phyloP scores from a whole-genome alignment of 176 grass and related monocot genomes.

The Oryza meyeriana region DNA sequence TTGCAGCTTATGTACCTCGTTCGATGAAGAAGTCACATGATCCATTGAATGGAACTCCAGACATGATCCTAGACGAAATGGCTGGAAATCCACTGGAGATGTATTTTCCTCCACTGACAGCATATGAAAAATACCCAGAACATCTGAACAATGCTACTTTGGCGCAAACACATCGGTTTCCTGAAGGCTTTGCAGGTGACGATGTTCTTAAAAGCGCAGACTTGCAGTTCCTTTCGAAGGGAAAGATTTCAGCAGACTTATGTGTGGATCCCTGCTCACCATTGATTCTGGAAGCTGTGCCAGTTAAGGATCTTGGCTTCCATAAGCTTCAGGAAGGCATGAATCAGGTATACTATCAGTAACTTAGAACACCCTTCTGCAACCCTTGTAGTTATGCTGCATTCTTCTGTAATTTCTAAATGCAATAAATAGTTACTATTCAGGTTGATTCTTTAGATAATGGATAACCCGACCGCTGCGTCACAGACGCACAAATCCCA shows the following conservation, averaged over 20 bases:
- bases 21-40: neutral
- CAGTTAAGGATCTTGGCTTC: constrained; percentile 39
- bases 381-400: neutral
- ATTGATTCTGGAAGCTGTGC: constrained; percentile 6
- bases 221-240: constrained; percentile 8
- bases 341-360: constrained; percentile 44
- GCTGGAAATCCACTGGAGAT: constrained; percentile 43
- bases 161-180: neutral
- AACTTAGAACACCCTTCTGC: neutral
- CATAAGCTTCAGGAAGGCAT: constrained; percentile 57
- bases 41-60: constrained; percentile 24
- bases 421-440: neutral
- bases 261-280: neutral
- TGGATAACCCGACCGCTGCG: too few species aligned
- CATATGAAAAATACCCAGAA: constrained; percentile 25
- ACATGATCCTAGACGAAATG: constrained; percentile 42
- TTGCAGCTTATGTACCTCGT: neutral
- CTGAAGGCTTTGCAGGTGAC: neutral
- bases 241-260: neutral
- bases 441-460: too few species aligned
- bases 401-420: neutral
- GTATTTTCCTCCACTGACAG: constrained; percentile 24
- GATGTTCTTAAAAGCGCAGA: neutral
- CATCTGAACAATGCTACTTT: neutral
- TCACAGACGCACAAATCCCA: too few species aligned